Evolutionary conservation across 345 rosid genomes (phyloP).

Genomic region (Bruguiera sexangula): DNA sequence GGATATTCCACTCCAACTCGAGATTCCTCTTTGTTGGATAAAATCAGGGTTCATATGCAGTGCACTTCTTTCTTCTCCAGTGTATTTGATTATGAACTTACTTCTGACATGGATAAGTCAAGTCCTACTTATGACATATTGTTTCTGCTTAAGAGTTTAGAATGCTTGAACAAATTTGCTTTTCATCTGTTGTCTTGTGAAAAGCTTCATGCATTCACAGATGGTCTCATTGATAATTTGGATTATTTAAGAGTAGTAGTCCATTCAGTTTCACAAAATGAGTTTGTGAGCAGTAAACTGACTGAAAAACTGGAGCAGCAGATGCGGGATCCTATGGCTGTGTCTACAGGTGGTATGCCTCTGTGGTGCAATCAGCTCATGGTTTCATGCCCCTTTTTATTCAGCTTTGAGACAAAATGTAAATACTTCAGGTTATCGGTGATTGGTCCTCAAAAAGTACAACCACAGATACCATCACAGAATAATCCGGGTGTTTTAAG

Average conservation of each 20-base stretch:
- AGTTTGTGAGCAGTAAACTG: slow-evolving; percentile 73
- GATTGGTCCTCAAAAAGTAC: slow-evolving; percentile 56
- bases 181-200: slow-evolving; percentile 65
- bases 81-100: slow-evolving; percentile 50
- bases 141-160: slow-evolving; percentile 72
- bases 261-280: slow-evolving; percentile 53
- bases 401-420: slow-evolving; percentile 74
- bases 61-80: slow-evolving; percentile 42
- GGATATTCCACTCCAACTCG: slow-evolving; percentile 20
- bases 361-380: slow-evolving; percentile 82
- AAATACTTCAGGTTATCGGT: slow-evolving; percentile 80
- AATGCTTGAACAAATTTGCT: slow-evolving; percentile 59
- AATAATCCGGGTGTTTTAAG: slow-evolving; percentile 42
- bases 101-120: slow-evolving; percentile 49
- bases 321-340: slow-evolving; percentile 70
- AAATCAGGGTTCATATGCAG: slow-evolving; percentile 23
- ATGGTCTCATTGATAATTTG: slow-evolving; percentile 58
- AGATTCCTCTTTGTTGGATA: slow-evolving; percentile 20
- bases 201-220: slow-evolving; percentile 57
- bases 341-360: slow-evolving; percentile 70
- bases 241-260: slow-evolving; percentile 53
- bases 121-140: slow-evolving; percentile 59
- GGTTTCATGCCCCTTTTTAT: slow-evolving; percentile 82
- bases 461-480: slow-evolving; percentile 34
- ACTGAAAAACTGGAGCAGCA: slow-evolving; percentile 95